Conservation (phyloP, 1,284 basidiomycete species). For the Veloboletus limbatus region DNA sequence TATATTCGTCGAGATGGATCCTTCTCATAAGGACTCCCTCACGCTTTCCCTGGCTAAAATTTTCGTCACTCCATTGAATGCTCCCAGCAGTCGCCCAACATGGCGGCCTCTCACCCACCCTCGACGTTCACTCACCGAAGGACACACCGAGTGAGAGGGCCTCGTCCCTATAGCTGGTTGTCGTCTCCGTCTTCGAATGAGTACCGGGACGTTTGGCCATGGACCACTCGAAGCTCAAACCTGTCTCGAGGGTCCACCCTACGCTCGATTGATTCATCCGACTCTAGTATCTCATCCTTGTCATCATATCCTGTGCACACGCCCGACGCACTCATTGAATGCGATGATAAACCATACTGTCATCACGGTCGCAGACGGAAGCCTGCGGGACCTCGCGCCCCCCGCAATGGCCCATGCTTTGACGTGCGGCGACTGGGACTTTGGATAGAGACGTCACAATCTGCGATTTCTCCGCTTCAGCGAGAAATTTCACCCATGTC, state of each 20-base stretch:
- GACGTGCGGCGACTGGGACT: constrained; percentile 13
- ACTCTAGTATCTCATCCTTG: constrained; percentile 19
- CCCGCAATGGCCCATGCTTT: constrained; percentile 9
- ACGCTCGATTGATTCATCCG: constrained; percentile 20
- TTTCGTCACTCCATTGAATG: too few relatives aligned
- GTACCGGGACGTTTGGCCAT: constrained; percentile 23
- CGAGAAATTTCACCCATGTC: constrained; percentile 6
- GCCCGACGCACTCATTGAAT: constrained; percentile 5
- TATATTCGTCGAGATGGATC: constrained; percentile 28
- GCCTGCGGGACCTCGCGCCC: constrained; percentile 27
- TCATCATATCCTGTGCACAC: constrained; percentile 15
- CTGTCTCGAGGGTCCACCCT: constrained; percentile 17
- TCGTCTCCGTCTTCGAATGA: constrained; percentile 18
- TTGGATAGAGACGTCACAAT: constrained; percentile 14
- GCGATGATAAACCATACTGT: not conserved
- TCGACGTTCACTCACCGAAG: constrained; percentile 13
- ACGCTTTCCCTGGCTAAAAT: too few relatives aligned
- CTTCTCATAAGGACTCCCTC: too few relatives aligned
- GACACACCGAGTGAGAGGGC: constrained; percentile 24
- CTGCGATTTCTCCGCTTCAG: constrained; percentile 10
- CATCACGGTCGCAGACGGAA: constrained; percentile 16
- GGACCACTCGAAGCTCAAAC: constrained; percentile 13
- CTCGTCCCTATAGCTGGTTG: constrained; percentile 32
- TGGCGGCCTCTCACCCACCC: too few relatives aligned
- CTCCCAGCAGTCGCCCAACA: too few relatives aligned